Percentiles rank a stretch among this genome's conserved stretches.
Evolutionary conservation across 1,284 basidiomycete species (phyloP).

Genomic region (Ceratobasidium papillatum): DNA sequence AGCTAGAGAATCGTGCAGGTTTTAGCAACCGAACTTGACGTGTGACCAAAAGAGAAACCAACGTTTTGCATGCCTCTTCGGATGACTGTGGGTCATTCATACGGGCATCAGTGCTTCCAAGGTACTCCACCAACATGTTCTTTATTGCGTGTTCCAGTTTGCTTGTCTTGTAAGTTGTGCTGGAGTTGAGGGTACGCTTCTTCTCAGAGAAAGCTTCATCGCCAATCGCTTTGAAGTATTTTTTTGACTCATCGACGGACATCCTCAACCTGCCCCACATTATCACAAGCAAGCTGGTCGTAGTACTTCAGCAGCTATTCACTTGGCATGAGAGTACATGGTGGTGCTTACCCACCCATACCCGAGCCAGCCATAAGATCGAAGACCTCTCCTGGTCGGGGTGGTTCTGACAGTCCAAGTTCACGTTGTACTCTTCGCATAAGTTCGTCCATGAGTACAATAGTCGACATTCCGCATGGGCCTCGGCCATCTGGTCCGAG

Average conservation of each 20-base stretch:
- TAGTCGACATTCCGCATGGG: conserved; percentile 16
- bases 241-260: conserved; percentile 49
- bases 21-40: background rate
- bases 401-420: background rate
- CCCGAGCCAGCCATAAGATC: conserved; percentile 52
- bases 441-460: conserved; percentile 26
- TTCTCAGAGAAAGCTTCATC: conserved; percentile 8
- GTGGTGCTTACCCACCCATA: conserved; percentile 44
- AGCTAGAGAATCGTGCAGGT: background rate
- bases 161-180: background rate
- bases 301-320: background rate
- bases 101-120: background rate
- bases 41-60: background rate
- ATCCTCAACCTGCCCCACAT: conserved; percentile 51
- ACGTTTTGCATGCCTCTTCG: background rate
- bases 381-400: conserved; percentile 49
- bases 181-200: background rate
- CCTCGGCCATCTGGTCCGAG: conserved; percentile 36
- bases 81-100: background rate
- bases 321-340: background rate
- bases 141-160: background rate
- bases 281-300: conserved; percentile 49
- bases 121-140: background rate
- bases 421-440: conserved; percentile 16
- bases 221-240: conserved; percentile 47